Evolutionary conservation across 2,329 filamentous ascomycete genomes (phyloP).

Genomic region (Atkinsonella texensis): DNA sequence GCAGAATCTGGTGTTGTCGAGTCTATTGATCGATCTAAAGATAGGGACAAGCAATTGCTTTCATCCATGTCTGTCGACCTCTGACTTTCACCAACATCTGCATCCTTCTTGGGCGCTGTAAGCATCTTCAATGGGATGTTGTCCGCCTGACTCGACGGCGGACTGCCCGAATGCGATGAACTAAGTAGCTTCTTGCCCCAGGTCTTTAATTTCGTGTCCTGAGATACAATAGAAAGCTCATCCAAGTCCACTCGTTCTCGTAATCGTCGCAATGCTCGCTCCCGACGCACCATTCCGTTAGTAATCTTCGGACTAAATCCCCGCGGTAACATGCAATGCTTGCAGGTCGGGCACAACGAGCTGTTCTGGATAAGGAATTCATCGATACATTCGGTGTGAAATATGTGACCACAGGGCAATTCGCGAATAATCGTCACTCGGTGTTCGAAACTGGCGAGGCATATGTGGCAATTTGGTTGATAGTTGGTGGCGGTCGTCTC

Average conservation of each 20-base stretch:
- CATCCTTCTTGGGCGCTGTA: slow-evolving; percentile 1
- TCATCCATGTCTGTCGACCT: neutral
- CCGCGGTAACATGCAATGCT: slow-evolving; percentile 63
- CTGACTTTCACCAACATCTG: slow-evolving; percentile 2
- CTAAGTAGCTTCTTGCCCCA: slow-evolving; percentile 25
- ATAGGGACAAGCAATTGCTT: neutral
- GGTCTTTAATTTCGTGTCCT: slow-evolving; percentile 22
- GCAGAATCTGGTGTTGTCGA: slow-evolving; percentile 8
- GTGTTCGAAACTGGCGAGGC: slow-evolving; percentile 66
- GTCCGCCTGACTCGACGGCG: slow-evolving; percentile 7
- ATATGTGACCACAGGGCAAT: slow-evolving; percentile 83
- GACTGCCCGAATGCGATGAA: slow-evolving; percentile 11
- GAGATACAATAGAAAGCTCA: slow-evolving; percentile 20
- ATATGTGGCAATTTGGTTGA: slow-evolving; percentile 83
- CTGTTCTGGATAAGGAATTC: slow-evolving; percentile 66
- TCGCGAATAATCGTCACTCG: slow-evolving; percentile 66
- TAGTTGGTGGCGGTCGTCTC: slow-evolving; percentile 41
- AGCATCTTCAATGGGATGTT: slow-evolving; percentile 17
- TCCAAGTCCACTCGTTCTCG: slow-evolving; percentile 39
- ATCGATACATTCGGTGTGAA: slow-evolving; percentile 86
- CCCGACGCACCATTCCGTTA: slow-evolving; percentile 75
- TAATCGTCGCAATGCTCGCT: slow-evolving; percentile 54
- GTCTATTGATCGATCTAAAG: slow-evolving; percentile 3
- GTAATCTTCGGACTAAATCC: slow-evolving; percentile 60
- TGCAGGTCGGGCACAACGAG: slow-evolving; percentile 85